These are phyloP conservation scores for Epichloe sp. DNA, from an alignment of 2,329 filamentous ascomycete genomes.

Conservation along the genomic window DNA sequence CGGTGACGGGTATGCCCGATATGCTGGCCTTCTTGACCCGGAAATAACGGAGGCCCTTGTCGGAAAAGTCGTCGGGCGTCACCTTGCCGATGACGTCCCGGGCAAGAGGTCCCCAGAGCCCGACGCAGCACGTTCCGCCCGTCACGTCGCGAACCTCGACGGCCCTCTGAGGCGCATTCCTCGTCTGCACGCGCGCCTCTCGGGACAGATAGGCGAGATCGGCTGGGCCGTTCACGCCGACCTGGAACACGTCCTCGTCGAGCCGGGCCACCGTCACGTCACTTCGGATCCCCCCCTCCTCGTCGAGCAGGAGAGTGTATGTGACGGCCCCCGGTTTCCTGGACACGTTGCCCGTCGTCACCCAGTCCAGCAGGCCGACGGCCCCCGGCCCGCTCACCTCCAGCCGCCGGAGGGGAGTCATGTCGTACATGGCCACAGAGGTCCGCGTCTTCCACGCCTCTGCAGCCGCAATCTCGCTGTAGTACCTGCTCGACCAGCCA, in stretches of 20 bases:
- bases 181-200: conserved; percentile 36
- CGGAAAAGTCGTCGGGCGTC: conserved; percentile 31
- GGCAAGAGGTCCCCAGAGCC: conserved; percentile 47
- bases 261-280: conserved; percentile 45
- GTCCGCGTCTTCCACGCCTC: conserved; percentile 55
- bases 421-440: conserved; percentile 48
- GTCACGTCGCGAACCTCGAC: conserved; percentile 46
- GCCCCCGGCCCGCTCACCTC: conserved; percentile 46
- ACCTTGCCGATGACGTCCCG: conserved; percentile 34
- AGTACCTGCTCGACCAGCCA: conserved; percentile 41
- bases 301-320: conserved; percentile 43
- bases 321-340: conserved; percentile 35
- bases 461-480: conserved; percentile 44
- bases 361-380: conserved; percentile 36
- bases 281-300: conserved; percentile 39
- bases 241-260: conserved; percentile 34
- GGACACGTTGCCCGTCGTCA: conserved; percentile 37
- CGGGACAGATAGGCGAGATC: conserved; percentile 41
- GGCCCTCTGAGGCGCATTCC: conserved; percentile 25
- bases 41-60: conserved; percentile 35
- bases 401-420: conserved; percentile 45
- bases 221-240: conserved; percentile 41
- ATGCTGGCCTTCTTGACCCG: conserved; percentile 34
- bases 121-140: conserved; percentile 44
- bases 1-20: conserved; percentile 41